Percentiles rank a stretch among this genome's conserved stretches.
phyloP scores from a whole-genome alignment of 2,329 filamentous ascomycete species.

The Botrytis pseudocinerea region DNA sequence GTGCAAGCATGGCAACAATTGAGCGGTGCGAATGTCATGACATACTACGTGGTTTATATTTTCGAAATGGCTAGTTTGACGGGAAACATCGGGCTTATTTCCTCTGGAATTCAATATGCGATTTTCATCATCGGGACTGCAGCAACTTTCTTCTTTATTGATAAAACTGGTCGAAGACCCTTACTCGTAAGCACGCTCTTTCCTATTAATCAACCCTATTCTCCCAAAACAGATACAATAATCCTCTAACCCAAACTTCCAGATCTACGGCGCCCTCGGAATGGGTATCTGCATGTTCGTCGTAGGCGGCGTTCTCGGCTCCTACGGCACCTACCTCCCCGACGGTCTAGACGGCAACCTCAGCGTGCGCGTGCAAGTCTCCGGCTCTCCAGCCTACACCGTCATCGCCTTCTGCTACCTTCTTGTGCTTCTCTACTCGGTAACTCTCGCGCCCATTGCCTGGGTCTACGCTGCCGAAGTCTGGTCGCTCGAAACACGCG shows the following conservation, averaged over 20 bases:
- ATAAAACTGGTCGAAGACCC: slow-evolving; percentile 29
- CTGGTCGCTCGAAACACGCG: slow-evolving; percentile 61
- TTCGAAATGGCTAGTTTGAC: slow-evolving; percentile 44
- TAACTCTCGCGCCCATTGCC: slow-evolving; percentile 63
- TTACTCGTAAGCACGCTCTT: slow-evolving; percentile 6
- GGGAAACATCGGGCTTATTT: slow-evolving; percentile 42
- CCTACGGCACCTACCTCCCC: slow-evolving; percentile 46
- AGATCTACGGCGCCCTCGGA: slow-evolving; percentile 44
- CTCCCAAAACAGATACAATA: not conserved
- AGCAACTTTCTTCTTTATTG: slow-evolving; percentile 34
- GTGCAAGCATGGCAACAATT: slow-evolving; percentile 34
- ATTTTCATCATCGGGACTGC: slow-evolving; percentile 35
- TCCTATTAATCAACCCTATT: not conserved
- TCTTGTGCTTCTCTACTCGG: slow-evolving; percentile 62
- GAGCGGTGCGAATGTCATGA: slow-evolving; percentile 38
- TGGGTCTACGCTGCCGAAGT: slow-evolving; percentile 69
- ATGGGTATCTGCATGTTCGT: slow-evolving; percentile 50
- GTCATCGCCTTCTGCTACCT: slow-evolving; percentile 68
- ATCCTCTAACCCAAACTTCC: slow-evolving; percentile 29
- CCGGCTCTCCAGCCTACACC: slow-evolving; percentile 55
- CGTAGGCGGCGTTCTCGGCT: slow-evolving; percentile 48
- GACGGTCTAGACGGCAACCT: slow-evolving; percentile 47
- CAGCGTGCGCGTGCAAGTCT: slow-evolving; percentile 56
- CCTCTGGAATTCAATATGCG: slow-evolving; percentile 34
- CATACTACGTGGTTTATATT: slow-evolving; percentile 44